phyloP scores from a whole-genome alignment of 108 stramenopile genomes.

The Thalassiosira profunda region DNA sequence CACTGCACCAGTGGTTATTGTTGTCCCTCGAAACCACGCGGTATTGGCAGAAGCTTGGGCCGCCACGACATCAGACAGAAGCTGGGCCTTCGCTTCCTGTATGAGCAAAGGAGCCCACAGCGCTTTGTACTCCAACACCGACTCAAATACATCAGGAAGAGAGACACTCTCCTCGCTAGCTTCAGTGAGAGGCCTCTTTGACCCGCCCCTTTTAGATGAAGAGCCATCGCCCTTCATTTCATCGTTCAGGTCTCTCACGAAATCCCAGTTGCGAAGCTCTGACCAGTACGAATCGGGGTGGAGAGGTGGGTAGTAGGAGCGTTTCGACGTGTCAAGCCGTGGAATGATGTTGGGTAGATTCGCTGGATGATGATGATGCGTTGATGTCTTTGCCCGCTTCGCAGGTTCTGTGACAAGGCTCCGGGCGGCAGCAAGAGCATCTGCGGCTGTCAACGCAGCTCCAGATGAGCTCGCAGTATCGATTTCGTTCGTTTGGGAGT shows the following conservation, averaged over 20 bases:
- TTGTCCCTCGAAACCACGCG: conserved; percentile 34
- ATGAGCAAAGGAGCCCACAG: conserved; percentile 83
- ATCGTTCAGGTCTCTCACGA: conserved; percentile 59
- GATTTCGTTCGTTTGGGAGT: too few relatives aligned
- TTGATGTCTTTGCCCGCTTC: conserved; percentile 3
- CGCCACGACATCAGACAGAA: conserved; percentile 62
- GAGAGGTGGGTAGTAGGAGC: neutral
- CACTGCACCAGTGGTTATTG: conserved; percentile 31
- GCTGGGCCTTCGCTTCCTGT: conserved; percentile 76
- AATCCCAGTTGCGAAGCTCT: conserved; percentile 83
- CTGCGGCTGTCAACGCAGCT: neutral
- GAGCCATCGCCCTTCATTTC: conserved; percentile 7
- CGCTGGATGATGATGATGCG: neutral
- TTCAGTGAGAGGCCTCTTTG: neutral
- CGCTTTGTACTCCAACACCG: conserved; percentile 72
- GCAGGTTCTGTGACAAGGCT: neutral
- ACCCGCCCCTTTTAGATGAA: neutral
- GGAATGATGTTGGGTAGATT: neutral
- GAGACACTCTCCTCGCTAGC: conserved; percentile 11
- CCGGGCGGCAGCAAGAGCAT: neutral
- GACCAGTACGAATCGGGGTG: conserved; percentile 61
- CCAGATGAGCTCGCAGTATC: neutral
- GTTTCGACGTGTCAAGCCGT: neutral
- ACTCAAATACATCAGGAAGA: conserved; percentile 78
- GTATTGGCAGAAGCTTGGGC: conserved; percentile 33